These are phyloP conservation scores for Epichloe coenophiala DNA, from an alignment of 2,329 filamentous ascomycete species.

Conservation along the genomic window DNA sequence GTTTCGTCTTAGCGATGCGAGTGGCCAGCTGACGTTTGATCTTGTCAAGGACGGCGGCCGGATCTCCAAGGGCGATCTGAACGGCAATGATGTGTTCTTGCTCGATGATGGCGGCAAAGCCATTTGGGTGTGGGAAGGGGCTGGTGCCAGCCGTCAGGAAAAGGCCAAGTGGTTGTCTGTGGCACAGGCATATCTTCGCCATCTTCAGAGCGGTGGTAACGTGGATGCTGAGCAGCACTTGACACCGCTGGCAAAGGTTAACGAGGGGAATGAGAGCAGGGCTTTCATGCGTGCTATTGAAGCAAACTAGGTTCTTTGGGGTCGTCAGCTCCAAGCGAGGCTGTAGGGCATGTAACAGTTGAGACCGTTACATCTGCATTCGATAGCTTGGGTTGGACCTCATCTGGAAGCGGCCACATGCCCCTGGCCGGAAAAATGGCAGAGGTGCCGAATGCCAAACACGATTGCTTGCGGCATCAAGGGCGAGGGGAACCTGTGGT, in stretches of 20 bases:
- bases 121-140: constrained; percentile 56
- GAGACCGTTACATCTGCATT: too few species aligned
- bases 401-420: constrained; percentile 18
- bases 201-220: constrained; percentile 19
- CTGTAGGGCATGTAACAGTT: too few species aligned
- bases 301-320: constrained; percentile 4
- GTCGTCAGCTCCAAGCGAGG: too few species aligned
- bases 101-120: constrained; percentile 41
- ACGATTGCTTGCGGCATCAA: constrained; percentile 12
- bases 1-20: constrained; percentile 50
- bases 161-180: constrained; percentile 47
- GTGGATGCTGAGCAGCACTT: constrained; percentile 21
- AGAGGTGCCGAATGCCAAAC: constrained; percentile 32
- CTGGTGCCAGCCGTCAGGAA: constrained; percentile 41
- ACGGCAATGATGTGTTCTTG: constrained; percentile 48
- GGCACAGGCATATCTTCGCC: constrained; percentile 40
- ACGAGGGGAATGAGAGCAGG: constrained; percentile 39
- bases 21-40: constrained; percentile 42
- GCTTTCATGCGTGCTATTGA: constrained; percentile 36
- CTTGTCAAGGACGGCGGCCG: constrained; percentile 40
- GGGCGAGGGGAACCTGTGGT: too few species aligned
- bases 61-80: constrained; percentile 35
- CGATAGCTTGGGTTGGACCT: constrained; percentile 13
- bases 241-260: constrained; percentile 42
- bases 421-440: constrained; percentile 29